Conservation (phyloP, 768 basidiomycete genomes). For the Calocybe gangraenosa region DNA sequence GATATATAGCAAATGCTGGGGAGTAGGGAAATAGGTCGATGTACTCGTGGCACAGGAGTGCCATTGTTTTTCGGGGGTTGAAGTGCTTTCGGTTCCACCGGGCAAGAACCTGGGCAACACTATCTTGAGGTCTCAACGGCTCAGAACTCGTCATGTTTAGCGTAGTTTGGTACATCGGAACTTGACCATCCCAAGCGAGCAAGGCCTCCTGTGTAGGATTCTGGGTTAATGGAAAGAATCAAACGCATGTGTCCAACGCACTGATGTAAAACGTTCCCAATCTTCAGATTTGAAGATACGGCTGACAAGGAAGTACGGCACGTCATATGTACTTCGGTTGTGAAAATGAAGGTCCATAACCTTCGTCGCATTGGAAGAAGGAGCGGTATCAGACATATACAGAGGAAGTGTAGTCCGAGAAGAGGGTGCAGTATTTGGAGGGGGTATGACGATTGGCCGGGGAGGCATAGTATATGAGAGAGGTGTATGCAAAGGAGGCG, state of each 20-base stretch:
- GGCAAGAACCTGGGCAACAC: conserved; percentile 13
- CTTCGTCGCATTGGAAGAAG: conserved; percentile 13
- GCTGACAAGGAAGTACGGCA: conserved; percentile 12
- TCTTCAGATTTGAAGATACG: conserved; percentile 12
- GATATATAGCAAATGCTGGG: conserved; percentile 18
- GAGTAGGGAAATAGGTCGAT: conserved; percentile 17
- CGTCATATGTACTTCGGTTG: not conserved
- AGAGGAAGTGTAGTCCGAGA: not conserved
- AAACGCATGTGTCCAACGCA: not conserved
- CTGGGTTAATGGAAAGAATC: no score
- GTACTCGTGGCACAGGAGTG: conserved; percentile 19
- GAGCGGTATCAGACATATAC: not conserved
- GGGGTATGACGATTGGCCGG: no score
- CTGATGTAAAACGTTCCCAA: conserved; percentile 13
- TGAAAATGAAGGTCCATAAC: conserved; percentile 20
- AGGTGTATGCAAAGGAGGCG: no score
- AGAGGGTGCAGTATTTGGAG: no score
- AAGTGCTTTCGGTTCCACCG: conserved; percentile 18
- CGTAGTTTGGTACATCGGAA: no score
- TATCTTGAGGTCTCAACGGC: conserved; percentile 20
- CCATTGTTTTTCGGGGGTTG: conserved; percentile 9
- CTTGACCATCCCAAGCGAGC: not conserved
- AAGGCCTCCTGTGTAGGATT: not conserved
- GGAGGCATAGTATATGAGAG: no score
- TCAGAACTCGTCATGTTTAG: not conserved